Evolutionary conservation across 192 early-diverging fungal species (phyloP).

Genomic region (Allomyces arbusculus): DNA sequence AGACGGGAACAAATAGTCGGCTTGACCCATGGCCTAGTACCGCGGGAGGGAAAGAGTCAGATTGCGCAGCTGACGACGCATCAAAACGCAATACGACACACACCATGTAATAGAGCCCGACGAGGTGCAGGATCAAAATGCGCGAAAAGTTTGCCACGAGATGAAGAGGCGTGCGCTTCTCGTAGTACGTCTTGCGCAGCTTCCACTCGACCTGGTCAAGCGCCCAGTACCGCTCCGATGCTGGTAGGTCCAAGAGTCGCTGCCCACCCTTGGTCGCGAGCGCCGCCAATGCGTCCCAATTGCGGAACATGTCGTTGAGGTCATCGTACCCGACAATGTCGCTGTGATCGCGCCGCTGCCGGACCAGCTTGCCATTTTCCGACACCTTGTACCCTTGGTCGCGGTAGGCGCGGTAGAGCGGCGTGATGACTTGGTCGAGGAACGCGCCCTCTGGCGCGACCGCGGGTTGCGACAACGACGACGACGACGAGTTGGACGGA

Average conservation of each 20-base stretch:
- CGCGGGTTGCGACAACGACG: too few relatives aligned
- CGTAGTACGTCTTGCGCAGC: background rate
- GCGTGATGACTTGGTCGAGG: background rate
- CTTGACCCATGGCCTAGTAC: slow-evolving; percentile 15
- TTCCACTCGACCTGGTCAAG: slow-evolving; percentile 21
- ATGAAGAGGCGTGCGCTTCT: background rate
- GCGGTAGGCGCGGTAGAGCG: slow-evolving; percentile 28
- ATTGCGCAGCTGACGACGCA: slow-evolving; percentile 8
- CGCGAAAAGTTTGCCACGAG: background rate
- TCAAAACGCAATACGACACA: slow-evolving; percentile 17
- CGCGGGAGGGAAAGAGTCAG: slow-evolving; percentile 5
- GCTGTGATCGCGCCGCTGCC: slow-evolving; percentile 7
- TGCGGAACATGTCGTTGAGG: background rate
- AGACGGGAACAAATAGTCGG: slow-evolving; percentile 11
- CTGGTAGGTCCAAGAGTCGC: slow-evolving; percentile 34
- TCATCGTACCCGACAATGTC: background rate
- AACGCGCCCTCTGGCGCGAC: slow-evolving; percentile 40
- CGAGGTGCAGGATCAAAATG: slow-evolving; percentile 6
- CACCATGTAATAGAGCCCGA: slow-evolving; percentile 26
- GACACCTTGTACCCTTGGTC: slow-evolving; percentile 48
- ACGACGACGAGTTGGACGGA: slow-evolving; percentile 25
- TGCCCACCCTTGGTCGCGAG: slow-evolving; percentile 17
- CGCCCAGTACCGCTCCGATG: slow-evolving; percentile 35
- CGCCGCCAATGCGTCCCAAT: background rate
- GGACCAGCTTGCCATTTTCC: slow-evolving; percentile 7